phyloP scores from a whole-genome alignment of 257 asterid genomes.

The Salvia splendens region DNA sequence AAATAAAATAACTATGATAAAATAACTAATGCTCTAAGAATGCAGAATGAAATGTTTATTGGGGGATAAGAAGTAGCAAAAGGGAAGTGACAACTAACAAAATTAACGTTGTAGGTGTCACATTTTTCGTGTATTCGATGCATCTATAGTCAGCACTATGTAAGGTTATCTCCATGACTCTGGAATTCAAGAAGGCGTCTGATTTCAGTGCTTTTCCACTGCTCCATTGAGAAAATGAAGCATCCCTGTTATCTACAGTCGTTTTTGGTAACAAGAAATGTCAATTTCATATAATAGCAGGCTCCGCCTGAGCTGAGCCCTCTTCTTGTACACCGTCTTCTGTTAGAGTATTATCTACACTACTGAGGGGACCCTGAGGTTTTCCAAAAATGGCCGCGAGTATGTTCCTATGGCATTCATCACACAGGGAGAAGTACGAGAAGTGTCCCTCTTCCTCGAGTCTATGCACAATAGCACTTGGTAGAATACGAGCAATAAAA shows the following conservation, averaged over 20 bases:
- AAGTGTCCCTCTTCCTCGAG: slow-evolving; percentile 87
- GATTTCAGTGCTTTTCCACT: background rate
- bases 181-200: background rate
- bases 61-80: slow-evolving; percentile 15
- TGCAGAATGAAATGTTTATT: slow-evolving; percentile 4
- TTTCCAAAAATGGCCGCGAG: slow-evolving; percentile 69
- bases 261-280: slow-evolving; percentile 16
- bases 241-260: slow-evolving; percentile 44
- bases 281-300: slow-evolving; percentile 36
- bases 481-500: slow-evolving; percentile 60
- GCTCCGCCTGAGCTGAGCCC: slow-evolving; percentile 29
- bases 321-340: slow-evolving; percentile 34
- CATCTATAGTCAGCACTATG: slow-evolving; percentile 41
- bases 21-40: background rate
- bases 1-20: too few relatives aligned
- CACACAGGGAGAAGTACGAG: slow-evolving; percentile 68
- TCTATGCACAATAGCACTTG: slow-evolving; percentile 59
- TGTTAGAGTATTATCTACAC: slow-evolving; percentile 44
- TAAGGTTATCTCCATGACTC: slow-evolving; percentile 27
- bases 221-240: slow-evolving; percentile 27
- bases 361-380: slow-evolving; percentile 62
- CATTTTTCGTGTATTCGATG: slow-evolving; percentile 15
- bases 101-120: slow-evolving; percentile 21
- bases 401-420: slow-evolving; percentile 73
- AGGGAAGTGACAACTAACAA: slow-evolving; percentile 7